Evolutionary conservation across 2,329 filamentous ascomycete species (phyloP), one percentile per base, ranked within the genome.

Genomic region (Parafenestella ontariensis): DNA sequence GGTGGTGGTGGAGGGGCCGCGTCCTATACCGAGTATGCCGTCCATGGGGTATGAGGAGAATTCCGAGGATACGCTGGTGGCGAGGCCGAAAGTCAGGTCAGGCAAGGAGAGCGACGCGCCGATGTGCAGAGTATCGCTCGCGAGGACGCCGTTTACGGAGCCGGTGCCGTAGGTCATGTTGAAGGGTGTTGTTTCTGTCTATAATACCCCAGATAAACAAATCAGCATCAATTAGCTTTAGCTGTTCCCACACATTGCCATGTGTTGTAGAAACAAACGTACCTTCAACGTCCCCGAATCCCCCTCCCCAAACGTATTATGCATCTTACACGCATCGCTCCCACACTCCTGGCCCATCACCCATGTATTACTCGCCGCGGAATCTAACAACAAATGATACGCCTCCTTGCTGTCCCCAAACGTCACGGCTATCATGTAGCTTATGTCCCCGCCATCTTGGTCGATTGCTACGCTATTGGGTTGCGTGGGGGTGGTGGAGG

Each of bases 41-140:
- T 96, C 92, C 75, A 96, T 92, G 1, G 91, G 89, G 65, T 94
- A 96, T 47, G 84, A 83, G 24, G 80, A 77, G 73, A 96, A 96
- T 59, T 95, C 87, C 46, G 85, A 76, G 1, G 90, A 92, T 1
- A 90, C 90, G 21, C 83, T 83, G 29, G 83, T 84, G 20, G 89
- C 91, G 54, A 93, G 76, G 4, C 92, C 92, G 66, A 96, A 90
- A 3, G 85, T 80, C 64, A 92, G 82, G 3, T 82, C 73, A 13
- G 91, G 70, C 37, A 81, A 83, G 58, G 93, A 79, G 15, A n/a
- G n/a, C n/a, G n/a, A n/a, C n/a, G 85, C 86, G 2, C 87, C 89
- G 60, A 96, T 77, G 3, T 81, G 80, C 20, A 95, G 70, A 0
- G 79, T 87, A 67, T 96, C 92, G 9, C 80, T 83, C 6, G 83